Evolutionary conservation across 2,329 filamentous ascomycete genomes (phyloP).

Genomic region (Rhynchosporium graminicola): DNA sequence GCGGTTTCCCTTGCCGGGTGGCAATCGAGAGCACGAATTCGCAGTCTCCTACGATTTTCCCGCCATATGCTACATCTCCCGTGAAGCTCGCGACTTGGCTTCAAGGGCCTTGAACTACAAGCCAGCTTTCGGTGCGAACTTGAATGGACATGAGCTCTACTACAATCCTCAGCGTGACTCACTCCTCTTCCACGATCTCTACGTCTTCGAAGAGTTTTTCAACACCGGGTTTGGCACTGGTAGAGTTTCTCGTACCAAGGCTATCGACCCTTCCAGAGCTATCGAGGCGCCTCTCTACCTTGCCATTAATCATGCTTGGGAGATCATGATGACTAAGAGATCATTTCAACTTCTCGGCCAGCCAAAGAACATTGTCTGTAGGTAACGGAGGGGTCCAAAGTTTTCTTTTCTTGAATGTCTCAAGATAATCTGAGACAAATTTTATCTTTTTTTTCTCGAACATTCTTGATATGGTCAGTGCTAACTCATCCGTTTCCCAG

Average conservation of each 20-base stretch:
- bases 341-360: neutral
- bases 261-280: neutral
- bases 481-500: no score
- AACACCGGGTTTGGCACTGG: neutral
- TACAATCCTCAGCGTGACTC: neutral
- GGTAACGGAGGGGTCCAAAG: no score
- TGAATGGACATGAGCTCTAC: neutral
- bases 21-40: neutral
- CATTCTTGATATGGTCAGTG: no score
- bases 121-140: neutral
- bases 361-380: neutral
- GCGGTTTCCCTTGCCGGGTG: no score
- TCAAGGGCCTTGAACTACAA: neutral
- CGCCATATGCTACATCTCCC: neutral
- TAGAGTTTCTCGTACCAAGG: neutral
- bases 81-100: constrained; percentile 3
- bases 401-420: no score
- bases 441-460: no score
- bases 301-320: neutral
- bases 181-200: neutral
- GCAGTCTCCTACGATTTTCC: constrained; percentile 1
- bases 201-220: neutral
- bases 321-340: neutral
- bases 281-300: constrained; percentile 9
- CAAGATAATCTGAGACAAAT: no score